These are phyloP conservation scores for Medicago ruthenica DNA, from an alignment of 306 rosid genomes.

Conservation along the genomic window DNA sequence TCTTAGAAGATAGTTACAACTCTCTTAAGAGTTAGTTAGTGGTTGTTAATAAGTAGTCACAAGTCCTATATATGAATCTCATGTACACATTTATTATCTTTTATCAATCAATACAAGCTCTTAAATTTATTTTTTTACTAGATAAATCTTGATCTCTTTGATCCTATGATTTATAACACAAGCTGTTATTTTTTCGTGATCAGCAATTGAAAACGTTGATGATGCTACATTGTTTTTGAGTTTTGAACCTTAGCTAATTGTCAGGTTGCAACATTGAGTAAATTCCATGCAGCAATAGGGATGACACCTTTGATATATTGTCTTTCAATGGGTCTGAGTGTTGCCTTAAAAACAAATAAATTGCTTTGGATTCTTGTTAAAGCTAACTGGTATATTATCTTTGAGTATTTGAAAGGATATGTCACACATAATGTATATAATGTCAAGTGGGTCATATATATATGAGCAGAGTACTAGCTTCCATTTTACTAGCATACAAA, in stretches of 20 bases:
- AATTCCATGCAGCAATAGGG: slow-evolving; percentile 36
- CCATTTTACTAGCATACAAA: slow-evolving; percentile 50
- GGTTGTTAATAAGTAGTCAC: no score
- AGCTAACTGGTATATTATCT: slow-evolving; percentile 38
- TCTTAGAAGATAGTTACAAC: neutral
- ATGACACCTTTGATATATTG: slow-evolving; percentile 41
- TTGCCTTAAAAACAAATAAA: slow-evolving; percentile 51
- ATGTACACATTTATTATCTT: no score
- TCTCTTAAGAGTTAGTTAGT: no score
- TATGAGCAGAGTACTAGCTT: slow-evolving; percentile 41
- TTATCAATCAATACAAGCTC: no score
- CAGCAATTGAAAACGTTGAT: neutral
- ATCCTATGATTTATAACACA: neutral
- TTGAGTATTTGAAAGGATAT: slow-evolving; percentile 31
- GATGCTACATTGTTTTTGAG: neutral
- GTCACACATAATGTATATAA: slow-evolving; percentile 19
- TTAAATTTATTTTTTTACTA: no score
- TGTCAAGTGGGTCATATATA: slow-evolving; percentile 51
- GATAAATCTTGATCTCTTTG: neutral
- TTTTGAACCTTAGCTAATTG: slow-evolving; percentile 56
- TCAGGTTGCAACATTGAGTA: slow-evolving; percentile 44
- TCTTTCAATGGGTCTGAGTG: slow-evolving; percentile 49
- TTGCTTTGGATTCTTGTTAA: slow-evolving; percentile 73
- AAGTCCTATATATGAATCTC: no score
- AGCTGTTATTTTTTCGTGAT: neutral